Conservation (phyloP, 75 land plant genomes). For the Selaginella moellendorffii region DNA sequence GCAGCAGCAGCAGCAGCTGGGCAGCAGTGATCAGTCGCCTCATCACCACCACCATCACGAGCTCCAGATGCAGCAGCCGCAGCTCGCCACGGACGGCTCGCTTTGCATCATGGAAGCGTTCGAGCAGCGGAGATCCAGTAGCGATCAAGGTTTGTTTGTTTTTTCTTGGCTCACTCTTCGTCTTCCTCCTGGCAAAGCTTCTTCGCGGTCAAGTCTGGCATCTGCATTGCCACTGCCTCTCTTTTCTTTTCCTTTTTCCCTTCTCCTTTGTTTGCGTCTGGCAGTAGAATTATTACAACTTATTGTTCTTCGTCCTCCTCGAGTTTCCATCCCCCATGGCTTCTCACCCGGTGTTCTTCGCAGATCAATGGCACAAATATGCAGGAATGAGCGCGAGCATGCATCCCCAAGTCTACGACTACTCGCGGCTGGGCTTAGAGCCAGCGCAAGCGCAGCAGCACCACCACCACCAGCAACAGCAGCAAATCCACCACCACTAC, state of each 20-base stretch:
- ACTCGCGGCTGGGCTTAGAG: slow-evolving; percentile 1
- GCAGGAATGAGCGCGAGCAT: not conserved
- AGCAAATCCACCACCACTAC: not conserved
- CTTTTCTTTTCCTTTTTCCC: too few species aligned
- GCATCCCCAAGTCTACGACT: not conserved
- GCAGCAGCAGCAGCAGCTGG: not conserved
- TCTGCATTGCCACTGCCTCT: too few species aligned
- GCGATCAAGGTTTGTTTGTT: not conserved
- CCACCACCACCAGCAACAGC: not conserved
- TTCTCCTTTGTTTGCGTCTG: too few species aligned
- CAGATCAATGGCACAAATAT: slow-evolving; percentile 14
- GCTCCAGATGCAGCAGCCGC: not conserved
- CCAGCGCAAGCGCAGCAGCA: not conserved
- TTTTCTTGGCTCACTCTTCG: too few species aligned
- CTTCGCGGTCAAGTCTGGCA: too few species aligned
- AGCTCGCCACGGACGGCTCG: slow-evolving; percentile 6
- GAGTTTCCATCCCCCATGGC: too few species aligned
- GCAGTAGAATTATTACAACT: too few species aligned
- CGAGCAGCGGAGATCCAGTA: not conserved
- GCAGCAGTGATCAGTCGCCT: not conserved
- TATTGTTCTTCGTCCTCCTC: too few species aligned
- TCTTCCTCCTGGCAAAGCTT: too few species aligned
- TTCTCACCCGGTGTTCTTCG: too few species aligned
- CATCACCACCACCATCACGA: not conserved
- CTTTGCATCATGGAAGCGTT: slow-evolving; percentile 7